Conservation (phyloP, 352 stramenopile species). For the Globisporangium iwayamae region DNA sequence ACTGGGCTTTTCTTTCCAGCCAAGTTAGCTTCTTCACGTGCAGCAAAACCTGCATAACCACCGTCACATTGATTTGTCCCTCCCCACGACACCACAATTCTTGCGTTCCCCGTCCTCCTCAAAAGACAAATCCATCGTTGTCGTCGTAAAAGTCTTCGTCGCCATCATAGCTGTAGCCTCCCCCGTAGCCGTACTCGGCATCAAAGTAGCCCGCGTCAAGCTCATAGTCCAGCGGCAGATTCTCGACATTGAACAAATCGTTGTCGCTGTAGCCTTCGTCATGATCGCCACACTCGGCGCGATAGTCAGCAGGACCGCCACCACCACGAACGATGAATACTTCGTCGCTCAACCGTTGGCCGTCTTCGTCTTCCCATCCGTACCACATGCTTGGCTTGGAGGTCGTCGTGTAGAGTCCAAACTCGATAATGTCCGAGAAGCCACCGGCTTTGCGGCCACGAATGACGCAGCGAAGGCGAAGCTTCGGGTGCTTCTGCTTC, state of each 20-base stretch:
- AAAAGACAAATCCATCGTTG: conserved; percentile 1
- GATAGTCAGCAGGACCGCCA: background rate
- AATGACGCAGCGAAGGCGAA: conserved; percentile 24
- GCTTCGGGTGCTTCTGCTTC: conserved; percentile 20
- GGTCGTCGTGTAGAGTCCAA: conserved; percentile 34
- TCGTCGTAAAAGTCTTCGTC: conserved; percentile 21
- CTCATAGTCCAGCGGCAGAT: conserved; percentile 36
- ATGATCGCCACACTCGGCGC: background rate
- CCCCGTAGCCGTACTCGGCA: conserved; percentile 6
- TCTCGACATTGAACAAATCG: conserved; percentile 25
- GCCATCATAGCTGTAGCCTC: conserved; percentile 11
- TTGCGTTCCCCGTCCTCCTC: background rate
- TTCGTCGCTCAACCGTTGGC: background rate
- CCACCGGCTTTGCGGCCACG: conserved; percentile 13
- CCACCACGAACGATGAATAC: conserved; percentile 16
- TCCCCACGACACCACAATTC: background rate
- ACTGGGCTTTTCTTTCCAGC: too few relatives aligned
- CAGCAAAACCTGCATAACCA: too few relatives aligned
- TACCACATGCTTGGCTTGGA: conserved; percentile 34
- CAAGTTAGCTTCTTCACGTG: too few relatives aligned
- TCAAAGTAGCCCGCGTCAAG: conserved; percentile 30
- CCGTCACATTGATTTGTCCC: too few relatives aligned
- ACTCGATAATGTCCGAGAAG: conserved; percentile 28
- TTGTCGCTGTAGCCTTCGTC: conserved; percentile 3
- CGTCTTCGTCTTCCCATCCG: conserved; percentile 34